Percentiles rank a stretch among this genome's conserved stretches.
These are phyloP conservation scores for Mucor sp. DNA, from an alignment of 371 early-diverging fungal species.

Conservation along the genomic window DNA sequence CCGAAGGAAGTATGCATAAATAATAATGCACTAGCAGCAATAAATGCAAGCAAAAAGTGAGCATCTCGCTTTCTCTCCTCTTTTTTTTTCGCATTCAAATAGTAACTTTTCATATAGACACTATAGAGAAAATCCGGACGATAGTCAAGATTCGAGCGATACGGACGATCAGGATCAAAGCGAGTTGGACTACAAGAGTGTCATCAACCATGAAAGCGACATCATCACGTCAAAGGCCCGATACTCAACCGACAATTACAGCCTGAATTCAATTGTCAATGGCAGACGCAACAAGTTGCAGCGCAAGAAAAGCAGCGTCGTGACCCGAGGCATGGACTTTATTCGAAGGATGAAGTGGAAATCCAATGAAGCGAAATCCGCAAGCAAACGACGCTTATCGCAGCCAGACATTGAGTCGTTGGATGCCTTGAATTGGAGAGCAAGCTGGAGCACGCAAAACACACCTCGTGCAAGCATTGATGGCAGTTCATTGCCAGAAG, in stretches of 20 bases:
- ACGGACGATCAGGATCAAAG: not conserved
- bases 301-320: conserved; percentile 12
- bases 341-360: conserved; percentile 20
- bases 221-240: not conserved
- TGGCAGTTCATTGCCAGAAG: conserved; percentile 1
- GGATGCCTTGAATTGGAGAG: not conserved
- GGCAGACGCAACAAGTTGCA: not conserved
- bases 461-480: conserved; percentile 18
- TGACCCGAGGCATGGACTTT: conserved; percentile 19
- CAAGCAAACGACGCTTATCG: conserved; percentile 6
- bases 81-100: not conserved
- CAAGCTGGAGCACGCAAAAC: conserved; percentile 18
- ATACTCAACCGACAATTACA: conserved; percentile 4
- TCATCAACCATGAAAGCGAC: not conserved
- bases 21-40: not conserved
- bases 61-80: not conserved
- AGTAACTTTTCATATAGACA: not conserved
- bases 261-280: not conserved
- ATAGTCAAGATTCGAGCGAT: not conserved
- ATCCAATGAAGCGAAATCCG: not conserved
- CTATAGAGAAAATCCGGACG: not conserved
- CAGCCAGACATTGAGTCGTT: conserved; percentile 9
- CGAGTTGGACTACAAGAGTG: not conserved
- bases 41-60: not conserved
- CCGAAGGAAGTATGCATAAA: conserved; percentile 7